phyloP scores from a whole-genome alignment of 2,329 filamentous ascomycete species.

The Ophiognomonia clavigignenti-juglandacearum region DNA sequence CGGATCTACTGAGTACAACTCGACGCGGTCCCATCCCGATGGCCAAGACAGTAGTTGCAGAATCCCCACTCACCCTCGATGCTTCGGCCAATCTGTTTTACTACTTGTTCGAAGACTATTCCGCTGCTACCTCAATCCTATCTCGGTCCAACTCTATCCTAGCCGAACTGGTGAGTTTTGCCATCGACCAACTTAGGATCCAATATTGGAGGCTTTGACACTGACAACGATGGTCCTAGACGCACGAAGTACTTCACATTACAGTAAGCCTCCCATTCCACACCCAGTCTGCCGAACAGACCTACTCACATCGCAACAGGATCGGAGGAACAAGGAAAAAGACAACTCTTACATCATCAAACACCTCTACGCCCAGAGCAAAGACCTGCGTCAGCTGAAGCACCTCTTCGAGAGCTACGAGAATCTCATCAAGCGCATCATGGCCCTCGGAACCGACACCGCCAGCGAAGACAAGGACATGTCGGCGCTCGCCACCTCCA shows the following conservation, averaged over 20 bases:
- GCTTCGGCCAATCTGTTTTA: conserved; percentile 59
- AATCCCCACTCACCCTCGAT: conserved; percentile 34
- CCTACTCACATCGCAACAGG: conserved; percentile 10
- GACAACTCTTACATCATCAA: conserved; percentile 51
- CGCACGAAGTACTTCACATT: conserved; percentile 28
- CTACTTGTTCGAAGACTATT: conserved; percentile 64
- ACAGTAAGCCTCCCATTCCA: conserved; percentile 22
- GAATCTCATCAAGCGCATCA: conserved; percentile 55
- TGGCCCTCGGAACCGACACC: conserved; percentile 34
- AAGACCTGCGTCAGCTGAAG: conserved; percentile 54
- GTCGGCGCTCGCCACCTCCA: neutral
- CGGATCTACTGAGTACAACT: conserved; percentile 20
- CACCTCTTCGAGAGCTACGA: conserved; percentile 58
- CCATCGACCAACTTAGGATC: neutral
- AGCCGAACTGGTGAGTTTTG: conserved; percentile 39
- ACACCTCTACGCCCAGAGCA: conserved; percentile 53
- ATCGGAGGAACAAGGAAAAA: conserved; percentile 25
- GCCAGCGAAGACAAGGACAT: conserved; percentile 7
- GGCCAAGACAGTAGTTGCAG: conserved; percentile 6
- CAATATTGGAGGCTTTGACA: neutral
- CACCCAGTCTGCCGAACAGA: neutral
- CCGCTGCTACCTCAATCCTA: conserved; percentile 52
- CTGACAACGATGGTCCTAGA: conserved; percentile 21
- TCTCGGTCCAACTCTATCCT: conserved; percentile 41
- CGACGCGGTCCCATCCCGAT: conserved; percentile 1